Percentiles rank a stretch among this genome's conserved stretches.
These are phyloP conservation scores for Gelatoporia subvermispora DNA, from an alignment of 768 basidiomycete genomes.

Conservation along the genomic window DNA sequence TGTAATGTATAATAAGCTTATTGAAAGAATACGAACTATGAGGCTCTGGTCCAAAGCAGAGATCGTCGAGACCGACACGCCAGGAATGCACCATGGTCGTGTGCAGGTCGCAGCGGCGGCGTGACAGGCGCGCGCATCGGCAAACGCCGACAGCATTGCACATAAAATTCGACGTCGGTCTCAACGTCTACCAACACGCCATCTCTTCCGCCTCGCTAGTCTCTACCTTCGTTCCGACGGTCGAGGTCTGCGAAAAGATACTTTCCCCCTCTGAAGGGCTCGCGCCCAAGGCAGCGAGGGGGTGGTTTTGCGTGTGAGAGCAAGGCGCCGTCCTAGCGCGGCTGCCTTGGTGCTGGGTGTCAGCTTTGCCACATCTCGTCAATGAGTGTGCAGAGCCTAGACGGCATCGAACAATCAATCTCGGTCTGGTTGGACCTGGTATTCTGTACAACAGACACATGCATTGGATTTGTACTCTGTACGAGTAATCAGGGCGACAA, in stretches of 20 bases:
- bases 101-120: too few species aligned
- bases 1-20: too few species aligned
- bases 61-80: too few species aligned
- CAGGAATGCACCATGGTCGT: too few species aligned
- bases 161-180: too few species aligned
- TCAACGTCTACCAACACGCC: constrained; percentile 1
- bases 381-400: constrained; percentile 23
- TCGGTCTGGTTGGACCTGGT: too few species aligned
- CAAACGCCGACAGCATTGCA: too few species aligned
- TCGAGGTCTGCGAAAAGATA: constrained; percentile 19
- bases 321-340: constrained; percentile 13
- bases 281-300: constrained; percentile 23
- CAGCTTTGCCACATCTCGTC: constrained; percentile 16
- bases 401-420: constrained; percentile 24
- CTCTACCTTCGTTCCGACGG: constrained; percentile 18
- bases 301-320: constrained; percentile 29
- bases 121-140: too few species aligned
- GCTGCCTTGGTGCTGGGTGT: constrained; percentile 18
- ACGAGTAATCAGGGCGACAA: too few species aligned
- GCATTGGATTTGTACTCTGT: not conserved
- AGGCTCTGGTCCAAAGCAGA: too few species aligned
- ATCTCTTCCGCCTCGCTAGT: constrained; percentile 22
- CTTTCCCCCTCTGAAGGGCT: constrained; percentile 25
- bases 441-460: too few species aligned
- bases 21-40: too few species aligned